Evolutionary conservation across 225 moss, liverwort and hornwort species (phyloP).

Genomic region (Antitrichia curtipendula): DNA sequence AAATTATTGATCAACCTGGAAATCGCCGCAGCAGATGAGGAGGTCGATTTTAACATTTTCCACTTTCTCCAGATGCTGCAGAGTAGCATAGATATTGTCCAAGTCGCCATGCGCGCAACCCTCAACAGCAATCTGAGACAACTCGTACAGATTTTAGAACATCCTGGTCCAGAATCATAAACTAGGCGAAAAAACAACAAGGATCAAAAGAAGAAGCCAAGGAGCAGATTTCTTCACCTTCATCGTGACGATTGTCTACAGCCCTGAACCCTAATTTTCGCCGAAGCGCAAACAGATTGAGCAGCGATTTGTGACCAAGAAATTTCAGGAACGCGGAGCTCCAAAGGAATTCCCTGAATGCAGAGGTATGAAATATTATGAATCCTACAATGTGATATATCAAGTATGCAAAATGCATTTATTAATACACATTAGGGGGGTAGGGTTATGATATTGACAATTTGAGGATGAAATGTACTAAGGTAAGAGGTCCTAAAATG

Average conservation of each 20-base stretch:
- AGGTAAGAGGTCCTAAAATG: no score
- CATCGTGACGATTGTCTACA: background rate
- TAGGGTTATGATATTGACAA: no score
- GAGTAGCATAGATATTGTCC: conserved; percentile 80
- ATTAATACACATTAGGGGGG: no score
- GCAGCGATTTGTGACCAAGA: background rate
- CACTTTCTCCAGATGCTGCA: conserved; percentile 62
- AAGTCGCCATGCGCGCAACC: conserved; percentile 92
- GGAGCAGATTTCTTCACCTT: background rate
- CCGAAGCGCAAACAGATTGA: background rate
- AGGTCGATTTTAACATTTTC: conserved; percentile 76
- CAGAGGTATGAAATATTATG: background rate
- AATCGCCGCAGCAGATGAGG: conserved; percentile 96
- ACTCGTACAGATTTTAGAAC: background rate
- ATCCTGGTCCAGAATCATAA: background rate
- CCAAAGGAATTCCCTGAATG: background rate
- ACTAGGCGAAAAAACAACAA: no score
- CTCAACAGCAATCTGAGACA: conserved; percentile 76
- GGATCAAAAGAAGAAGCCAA: background rate
- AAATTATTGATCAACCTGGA: conserved; percentile 38
- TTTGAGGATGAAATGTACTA: no score
- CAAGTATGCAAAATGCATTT: no score
- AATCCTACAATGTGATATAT: no score
- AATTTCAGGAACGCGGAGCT: background rate
- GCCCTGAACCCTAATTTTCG: background rate